Base-by-base conservation (phyloP, 495 filamentous ascomycete genomes). In the Penicillium daleae region DNA sequence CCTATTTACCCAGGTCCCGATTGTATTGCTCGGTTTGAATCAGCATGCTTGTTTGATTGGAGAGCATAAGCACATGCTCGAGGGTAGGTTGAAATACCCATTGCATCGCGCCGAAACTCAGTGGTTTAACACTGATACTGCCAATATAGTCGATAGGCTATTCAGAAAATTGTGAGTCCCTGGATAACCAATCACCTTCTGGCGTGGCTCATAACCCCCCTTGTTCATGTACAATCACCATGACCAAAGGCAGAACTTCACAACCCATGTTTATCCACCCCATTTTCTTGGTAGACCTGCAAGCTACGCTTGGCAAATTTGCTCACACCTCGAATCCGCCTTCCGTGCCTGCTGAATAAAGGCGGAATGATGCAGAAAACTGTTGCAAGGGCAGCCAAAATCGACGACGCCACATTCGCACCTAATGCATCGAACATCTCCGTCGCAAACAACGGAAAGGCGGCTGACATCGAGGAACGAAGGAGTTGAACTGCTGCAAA, bases 291-390 rank as follows among this genome's bases (percentile, higher is more conserved):
- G 27, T 53, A 19, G 13, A 53, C 50, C n/a, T 53, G 22, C 22
- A 53, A 53, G 24, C 50, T 53, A 53, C 33, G 24, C 26, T 53
- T 53, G 15, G 50, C 50, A 33, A 53, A 53, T 7, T 19, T 10
- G 15, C 50, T 53, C 13, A 15, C 5, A 1, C n/a, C 40, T 21
- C 40, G 40, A 19, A 44, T 33, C 27, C 17, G 50, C 15, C 50
- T 17, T 6, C 50, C 50, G 10, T 27, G 15, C 21, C n/a, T 29
- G 21, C 4, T 27, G 15, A 53, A 53, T 2, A 53, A 3, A 9
- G 26, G 26, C 3, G 50, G 50, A 13, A 53, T 1, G 8, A 27
- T 10, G 33, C 50, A 53, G 21, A 53, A 53, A 9, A 32, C 6
- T 2, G 27, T 53, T 1, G 50, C 50, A 27, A 33, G 12, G 1